Evolutionary conservation across 305 asterid species (phyloP), one percentile per base, ranked within the genome.

Genomic region (Fraxinus nigra): DNA sequence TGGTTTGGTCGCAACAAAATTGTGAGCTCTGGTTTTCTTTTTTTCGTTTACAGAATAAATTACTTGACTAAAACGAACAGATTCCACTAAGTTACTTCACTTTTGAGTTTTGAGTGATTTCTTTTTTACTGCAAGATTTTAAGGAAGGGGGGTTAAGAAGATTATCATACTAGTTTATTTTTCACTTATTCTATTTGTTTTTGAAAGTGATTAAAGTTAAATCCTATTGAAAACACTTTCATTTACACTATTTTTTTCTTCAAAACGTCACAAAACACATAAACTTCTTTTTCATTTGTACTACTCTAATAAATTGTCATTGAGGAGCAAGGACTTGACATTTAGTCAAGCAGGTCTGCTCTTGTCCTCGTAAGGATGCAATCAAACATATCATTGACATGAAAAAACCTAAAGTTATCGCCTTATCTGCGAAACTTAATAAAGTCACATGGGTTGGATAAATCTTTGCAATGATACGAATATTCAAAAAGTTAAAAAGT

Each of bases 261-360:
- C 78, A 38, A 63, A 54, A 35, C 81, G 37, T 40, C 54, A 24
- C 65, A 38, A 75, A 59, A 59, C 22, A 26, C 35, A 46, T 72
- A 11, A 26, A 43, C 72, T 22, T n/a, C 56, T 77, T 75, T 35
- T 81, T 72, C 14, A 18, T 61, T 26, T 76, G 34, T 38, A 81
- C 76, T 38, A 38, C 78, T 77, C 78, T 43, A 76, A 76, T 46
- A 46, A 73, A 13, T 26, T 54, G 63, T 14, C 14, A n/a, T 59
- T 79, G 14, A 78, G 37, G 74, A 75, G 84, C 82, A 82, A 20
- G 67, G 74, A 81, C 73, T 77, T 37, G 87, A 84, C 82, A 84
- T 80, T 80, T 76, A 51, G 51, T 40, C 56, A 46, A 46, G 56
- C 4, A 46, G 18, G 56, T 14, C 18, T 46, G 5, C 56, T 46